These are phyloP conservation scores for Lanmaoa pseudosensibilis DNA, from an alignment of 768 basidiomycete genomes.

Conservation along the genomic window DNA sequence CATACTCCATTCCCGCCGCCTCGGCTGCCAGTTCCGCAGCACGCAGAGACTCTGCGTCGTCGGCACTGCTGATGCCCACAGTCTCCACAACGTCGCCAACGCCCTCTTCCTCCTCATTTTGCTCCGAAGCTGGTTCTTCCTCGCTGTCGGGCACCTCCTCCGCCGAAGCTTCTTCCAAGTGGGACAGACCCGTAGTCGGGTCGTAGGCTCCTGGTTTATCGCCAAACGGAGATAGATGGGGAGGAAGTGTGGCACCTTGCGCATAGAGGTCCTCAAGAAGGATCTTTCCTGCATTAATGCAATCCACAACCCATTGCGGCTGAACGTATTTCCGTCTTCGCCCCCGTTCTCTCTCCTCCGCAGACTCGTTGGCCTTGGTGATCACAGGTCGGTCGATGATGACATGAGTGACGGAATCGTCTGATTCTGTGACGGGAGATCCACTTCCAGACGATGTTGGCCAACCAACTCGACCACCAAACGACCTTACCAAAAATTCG, in stretches of 20 bases:
- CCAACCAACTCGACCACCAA: conserved; percentile 94
- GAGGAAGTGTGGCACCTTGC: conserved; percentile 85
- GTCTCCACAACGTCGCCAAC: conserved; percentile 31
- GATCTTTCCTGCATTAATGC: conserved; percentile 83
- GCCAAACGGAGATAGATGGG: conserved; percentile 95
- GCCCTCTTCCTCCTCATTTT: conserved; percentile 23
- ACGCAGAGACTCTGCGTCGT: conserved; percentile 69
- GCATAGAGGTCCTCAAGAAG: conserved; percentile 83
- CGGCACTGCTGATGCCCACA: conserved; percentile 33
- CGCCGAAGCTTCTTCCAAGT: conserved; percentile 21
- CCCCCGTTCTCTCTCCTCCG: conserved; percentile 60
- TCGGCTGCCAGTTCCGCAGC: conserved; percentile 93
- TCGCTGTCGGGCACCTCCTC: conserved; percentile 34
- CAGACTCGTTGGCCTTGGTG: conserved; percentile 46
- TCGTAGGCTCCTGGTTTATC: conserved; percentile 77
- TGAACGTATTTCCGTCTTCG: conserved; percentile 84
- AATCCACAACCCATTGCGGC: conserved; percentile 98
- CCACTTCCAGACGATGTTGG: conserved; percentile 76
- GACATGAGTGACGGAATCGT: conserved; percentile 89
- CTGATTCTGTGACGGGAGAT: conserved; percentile 74
- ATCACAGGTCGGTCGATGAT: conserved; percentile 86
- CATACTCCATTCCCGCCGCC: conserved; percentile 78
- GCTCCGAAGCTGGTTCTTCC: conserved; percentile 26
- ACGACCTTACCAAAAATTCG: conserved; percentile 90
- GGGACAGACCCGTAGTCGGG: conserved; percentile 44